phyloP scores from a whole-genome alignment of 805 yeast species.

The Ogataea trehaloabstinens region DNA sequence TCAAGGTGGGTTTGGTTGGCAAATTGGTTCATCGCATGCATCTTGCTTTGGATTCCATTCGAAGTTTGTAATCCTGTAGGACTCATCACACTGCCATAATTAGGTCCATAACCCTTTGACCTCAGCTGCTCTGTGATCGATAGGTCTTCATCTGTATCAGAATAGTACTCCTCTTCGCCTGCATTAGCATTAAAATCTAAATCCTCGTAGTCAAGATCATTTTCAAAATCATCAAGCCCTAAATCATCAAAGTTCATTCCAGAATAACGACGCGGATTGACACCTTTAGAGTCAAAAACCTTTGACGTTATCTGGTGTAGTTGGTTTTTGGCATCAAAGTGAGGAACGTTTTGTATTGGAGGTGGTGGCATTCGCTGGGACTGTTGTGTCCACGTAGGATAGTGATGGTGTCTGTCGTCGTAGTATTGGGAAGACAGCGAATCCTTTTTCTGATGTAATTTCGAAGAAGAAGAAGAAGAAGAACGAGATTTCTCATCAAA shows the following conservation, averaged over 20 bases:
- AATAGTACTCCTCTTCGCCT: constrained; percentile 20
- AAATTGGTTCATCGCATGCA: background rate
- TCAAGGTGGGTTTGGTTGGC: constrained; percentile 15
- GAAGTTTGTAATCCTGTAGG: constrained; percentile 6
- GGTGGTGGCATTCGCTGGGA: background rate
- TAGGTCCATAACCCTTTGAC: constrained; percentile 9
- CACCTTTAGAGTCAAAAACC: constrained; percentile 69
- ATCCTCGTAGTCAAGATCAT: constrained; percentile 39
- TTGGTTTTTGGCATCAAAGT: constrained; percentile 16
- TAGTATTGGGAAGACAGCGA: constrained; percentile 5
- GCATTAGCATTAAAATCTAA: constrained; percentile 10
- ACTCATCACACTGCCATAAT: constrained; percentile 18
- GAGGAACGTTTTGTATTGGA: background rate
- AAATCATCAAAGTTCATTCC: constrained; percentile 39
- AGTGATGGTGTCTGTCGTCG: constrained; percentile 3
- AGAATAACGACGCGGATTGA: constrained; percentile 69
- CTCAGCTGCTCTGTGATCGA: constrained; percentile 16
- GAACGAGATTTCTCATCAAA: constrained; percentile 11
- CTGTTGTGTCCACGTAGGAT: background rate
- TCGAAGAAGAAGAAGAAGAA: constrained; percentile 9
- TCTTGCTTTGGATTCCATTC: background rate
- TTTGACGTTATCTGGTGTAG: constrained; percentile 62
- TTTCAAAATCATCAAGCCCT: constrained; percentile 54
- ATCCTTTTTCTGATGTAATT: constrained; percentile 1
- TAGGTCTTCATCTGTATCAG: constrained; percentile 28